Percentiles rank a stretch among this genome's conserved stretches.
These are phyloP conservation scores for Scopulariopsis brevicaulis DNA, from an alignment of 2,329 filamentous ascomycete species.

Conservation along the genomic window DNA sequence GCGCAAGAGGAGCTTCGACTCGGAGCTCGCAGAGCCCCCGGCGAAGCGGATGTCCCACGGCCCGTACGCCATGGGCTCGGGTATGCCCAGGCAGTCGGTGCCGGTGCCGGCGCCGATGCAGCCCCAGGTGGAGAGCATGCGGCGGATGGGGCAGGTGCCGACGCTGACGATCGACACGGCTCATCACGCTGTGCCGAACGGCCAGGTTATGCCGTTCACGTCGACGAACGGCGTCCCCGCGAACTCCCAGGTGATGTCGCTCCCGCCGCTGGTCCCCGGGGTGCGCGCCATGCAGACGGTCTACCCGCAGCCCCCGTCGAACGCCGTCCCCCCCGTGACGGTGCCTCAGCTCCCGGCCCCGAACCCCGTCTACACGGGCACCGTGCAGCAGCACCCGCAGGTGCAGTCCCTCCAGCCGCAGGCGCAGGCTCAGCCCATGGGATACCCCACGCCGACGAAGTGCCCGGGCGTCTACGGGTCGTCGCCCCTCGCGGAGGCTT, in stretches of 20 bases:
- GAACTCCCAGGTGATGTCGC: conserved; percentile 7
- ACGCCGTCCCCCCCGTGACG: not conserved
- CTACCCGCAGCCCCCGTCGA: conserved; percentile 40
- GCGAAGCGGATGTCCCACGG: conserved; percentile 2
- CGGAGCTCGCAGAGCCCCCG: conserved; percentile 2
- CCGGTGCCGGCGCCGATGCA: not conserved
- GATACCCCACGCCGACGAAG: conserved; percentile 1
- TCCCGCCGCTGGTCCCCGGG: conserved; percentile 50
- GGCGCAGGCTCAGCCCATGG: not conserved
- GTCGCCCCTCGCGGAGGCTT: conserved; percentile 57
- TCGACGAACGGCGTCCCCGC: conserved; percentile 6
- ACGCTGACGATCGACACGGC: conserved; percentile 4
- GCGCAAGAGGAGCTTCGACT: conserved; percentile 3
- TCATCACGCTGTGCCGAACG: not conserved
- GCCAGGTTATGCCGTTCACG: not conserved
- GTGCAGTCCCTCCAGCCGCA: conserved; percentile 8
- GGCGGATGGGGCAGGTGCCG: not conserved
- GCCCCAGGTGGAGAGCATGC: not conserved
- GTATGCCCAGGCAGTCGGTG: not conserved
- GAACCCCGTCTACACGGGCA: not conserved
- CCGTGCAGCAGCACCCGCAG: conserved; percentile 7
- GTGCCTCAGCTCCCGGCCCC: conserved; percentile 6
- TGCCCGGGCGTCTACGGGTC: conserved; percentile 41
- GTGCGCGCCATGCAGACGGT: conserved; percentile 66
- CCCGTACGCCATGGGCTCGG: not conserved